Base-by-base conservation (phyloP, 495 filamentous ascomycete genomes). In the Oleoguttula mirabilis region DNA sequence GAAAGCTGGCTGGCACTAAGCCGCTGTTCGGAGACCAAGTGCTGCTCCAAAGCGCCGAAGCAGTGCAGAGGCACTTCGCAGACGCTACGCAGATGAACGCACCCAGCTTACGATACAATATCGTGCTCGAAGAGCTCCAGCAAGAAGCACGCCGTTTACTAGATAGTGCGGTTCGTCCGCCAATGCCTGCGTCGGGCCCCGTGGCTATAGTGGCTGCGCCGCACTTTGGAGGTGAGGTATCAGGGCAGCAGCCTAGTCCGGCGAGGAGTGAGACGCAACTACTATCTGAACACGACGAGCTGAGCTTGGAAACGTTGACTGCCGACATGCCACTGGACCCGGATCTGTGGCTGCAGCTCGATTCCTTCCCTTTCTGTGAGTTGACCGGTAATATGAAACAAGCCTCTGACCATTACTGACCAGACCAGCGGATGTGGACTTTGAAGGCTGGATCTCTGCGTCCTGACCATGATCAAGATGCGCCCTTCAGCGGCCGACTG, bases 31-130 rank as follows among this genome's bases (percentile, higher is more conserved):
- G 6, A 1, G 48, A 47, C 24, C 15, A 36, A 14, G 39, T 23
- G 15, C 37, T 51, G 11, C 28, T 41, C 6, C 12, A 17, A 7
- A 10, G 14, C 12, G 68, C 67, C 21, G 65, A 70, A 30, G 33
- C 47, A 10, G 69, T 67, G 36, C 68, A 71, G 43, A 59, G 59
- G 39, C 63, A 70, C 45, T 59, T 73, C 28, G 69, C 66, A 2
- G 60, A 67, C 43, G 69, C 66, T 7, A 69, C 66, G 1, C 58
- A 63, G 20, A 62, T 61, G 40, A 70, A 73, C 27, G 69, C 66
- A 20, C 68, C 69, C 0, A 71, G 67, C 55, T 62, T 68, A 5
- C 58, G 68, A n/a, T 73, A 71, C 42, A 61, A 65, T 36, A 67
- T 69, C 30, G 69, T 73, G 16, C 52, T 73, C 10, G 64, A 66